These are phyloP conservation scores for Polysphondylium violaceum DNA, from an alignment of 78 protist species.

Conservation along the genomic window DNA sequence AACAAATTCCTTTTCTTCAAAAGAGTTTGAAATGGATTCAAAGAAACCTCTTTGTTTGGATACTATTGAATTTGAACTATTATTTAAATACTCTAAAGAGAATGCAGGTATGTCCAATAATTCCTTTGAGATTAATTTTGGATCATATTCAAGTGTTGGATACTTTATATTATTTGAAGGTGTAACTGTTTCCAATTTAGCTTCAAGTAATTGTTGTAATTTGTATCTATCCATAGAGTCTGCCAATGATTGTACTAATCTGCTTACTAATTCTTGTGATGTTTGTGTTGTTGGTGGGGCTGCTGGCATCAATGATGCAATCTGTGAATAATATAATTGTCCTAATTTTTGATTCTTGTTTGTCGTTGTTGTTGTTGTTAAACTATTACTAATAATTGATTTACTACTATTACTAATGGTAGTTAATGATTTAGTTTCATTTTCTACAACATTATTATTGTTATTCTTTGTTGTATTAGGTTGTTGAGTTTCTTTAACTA, in stretches of 20 bases:
- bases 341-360: neutral
- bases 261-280: constrained; percentile 20
- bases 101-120: constrained; percentile 60
- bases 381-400: neutral
- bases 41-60: constrained; percentile 63
- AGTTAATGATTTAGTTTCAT: too few species aligned
- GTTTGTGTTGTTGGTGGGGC: too few species aligned
- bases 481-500: neutral
- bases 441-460: too few species aligned
- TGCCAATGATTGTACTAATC: constrained; percentile 40
- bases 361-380: neutral
- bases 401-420: neutral
- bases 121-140: neutral
- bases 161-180: neutral
- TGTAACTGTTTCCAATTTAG: constrained; percentile 23
- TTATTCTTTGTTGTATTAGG: neutral
- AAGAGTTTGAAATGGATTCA: constrained; percentile 29
- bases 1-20: constrained; percentile 72
- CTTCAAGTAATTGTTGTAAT: constrained; percentile 49
- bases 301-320: neutral
- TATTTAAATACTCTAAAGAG: constrained; percentile 33
- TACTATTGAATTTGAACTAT: constrained; percentile 11
- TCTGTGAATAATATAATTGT: neutral
- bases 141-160: neutral
- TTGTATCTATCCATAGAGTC: constrained; percentile 22